phyloP scores from a whole-genome alignment of 805 yeast species.

The Teunomyces barrocoloradensis region DNA sequence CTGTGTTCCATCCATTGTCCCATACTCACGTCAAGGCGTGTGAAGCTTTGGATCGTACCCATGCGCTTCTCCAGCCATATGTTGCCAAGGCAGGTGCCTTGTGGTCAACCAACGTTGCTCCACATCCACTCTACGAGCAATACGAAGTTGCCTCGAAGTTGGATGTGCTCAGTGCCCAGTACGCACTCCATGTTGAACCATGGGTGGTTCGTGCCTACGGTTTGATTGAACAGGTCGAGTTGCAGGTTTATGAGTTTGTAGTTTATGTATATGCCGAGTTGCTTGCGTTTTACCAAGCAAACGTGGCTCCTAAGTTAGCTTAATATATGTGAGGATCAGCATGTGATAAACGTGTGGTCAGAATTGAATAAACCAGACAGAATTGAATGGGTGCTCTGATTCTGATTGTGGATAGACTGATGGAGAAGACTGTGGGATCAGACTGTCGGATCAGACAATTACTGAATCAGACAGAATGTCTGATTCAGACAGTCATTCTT shows the following conservation, averaged over 20 bases:
- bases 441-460: too few relatives aligned
- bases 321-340: not conserved
- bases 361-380: too few relatives aligned
- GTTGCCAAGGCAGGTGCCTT: slow-evolving; percentile 21
- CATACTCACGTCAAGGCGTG: slow-evolving; percentile 37
- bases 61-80: slow-evolving; percentile 30
- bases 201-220: slow-evolving; percentile 30
- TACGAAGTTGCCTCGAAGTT: slow-evolving; percentile 30
- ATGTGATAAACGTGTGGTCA: too few relatives aligned
- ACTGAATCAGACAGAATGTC: not conserved
- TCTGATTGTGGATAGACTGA: too few relatives aligned
- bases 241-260: slow-evolving; percentile 25
- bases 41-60: slow-evolving; percentile 29
- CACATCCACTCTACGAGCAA: slow-evolving; percentile 33
- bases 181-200: slow-evolving; percentile 29
- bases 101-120: slow-evolving; percentile 37
- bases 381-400: too few relatives aligned
- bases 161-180: slow-evolving; percentile 17
- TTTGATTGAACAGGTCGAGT: slow-evolving; percentile 33
- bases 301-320: slow-evolving; percentile 19
- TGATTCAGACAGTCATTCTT: not conserved
- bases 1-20: slow-evolving; percentile 37
- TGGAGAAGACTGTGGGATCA: too few relatives aligned
- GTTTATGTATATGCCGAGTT: slow-evolving; percentile 17
- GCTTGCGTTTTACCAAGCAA: slow-evolving; percentile 18